Evolutionary conservation across 2,329 filamentous ascomycete species (phyloP).

Genomic region (Daldinia sp.): DNA sequence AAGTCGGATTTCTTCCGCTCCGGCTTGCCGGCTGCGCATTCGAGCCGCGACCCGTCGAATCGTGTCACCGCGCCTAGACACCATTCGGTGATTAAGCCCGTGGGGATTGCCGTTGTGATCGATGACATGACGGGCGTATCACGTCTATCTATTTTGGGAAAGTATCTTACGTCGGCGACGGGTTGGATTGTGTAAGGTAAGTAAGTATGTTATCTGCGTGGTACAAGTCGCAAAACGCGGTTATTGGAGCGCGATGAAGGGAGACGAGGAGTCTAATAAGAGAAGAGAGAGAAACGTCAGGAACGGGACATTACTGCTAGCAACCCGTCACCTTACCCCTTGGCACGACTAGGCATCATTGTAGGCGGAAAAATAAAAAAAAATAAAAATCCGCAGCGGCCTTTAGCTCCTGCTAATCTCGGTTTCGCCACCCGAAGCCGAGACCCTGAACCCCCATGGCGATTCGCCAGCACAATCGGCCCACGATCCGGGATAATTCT

Average conservation of each 20-base stretch:
- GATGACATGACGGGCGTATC: slow-evolving; percentile 16
- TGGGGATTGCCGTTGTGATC: slow-evolving; percentile 30
- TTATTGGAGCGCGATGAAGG: background rate
- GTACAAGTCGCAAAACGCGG: background rate
- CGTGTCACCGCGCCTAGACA: background rate
- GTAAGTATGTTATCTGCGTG: too few species aligned
- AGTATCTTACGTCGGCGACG: background rate
- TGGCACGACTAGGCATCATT: slow-evolving; percentile 12
- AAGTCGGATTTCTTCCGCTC: slow-evolving; percentile 20
- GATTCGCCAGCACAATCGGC: background rate
- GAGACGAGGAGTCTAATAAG: background rate
- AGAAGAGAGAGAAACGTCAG: background rate
- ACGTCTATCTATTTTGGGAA: background rate
- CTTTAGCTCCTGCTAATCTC: slow-evolving; percentile 21
- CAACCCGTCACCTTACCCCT: background rate
- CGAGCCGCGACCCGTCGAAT: slow-evolving; percentile 6
- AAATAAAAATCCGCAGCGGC: slow-evolving; percentile 17
- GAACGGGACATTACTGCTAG: background rate
- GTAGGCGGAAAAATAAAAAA: too few species aligned
- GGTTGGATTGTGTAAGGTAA: background rate
- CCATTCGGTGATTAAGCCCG: slow-evolving; percentile 20
- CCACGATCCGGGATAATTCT: background rate
- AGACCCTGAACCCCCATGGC: slow-evolving; percentile 8
- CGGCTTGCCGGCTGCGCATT: slow-evolving; percentile 19
- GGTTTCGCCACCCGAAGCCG: slow-evolving; percentile 8